These are phyloP conservation scores for Gelatoporia subvermispora DNA, from an alignment of 768 basidiomycete species.

Conservation along the genomic window DNA sequence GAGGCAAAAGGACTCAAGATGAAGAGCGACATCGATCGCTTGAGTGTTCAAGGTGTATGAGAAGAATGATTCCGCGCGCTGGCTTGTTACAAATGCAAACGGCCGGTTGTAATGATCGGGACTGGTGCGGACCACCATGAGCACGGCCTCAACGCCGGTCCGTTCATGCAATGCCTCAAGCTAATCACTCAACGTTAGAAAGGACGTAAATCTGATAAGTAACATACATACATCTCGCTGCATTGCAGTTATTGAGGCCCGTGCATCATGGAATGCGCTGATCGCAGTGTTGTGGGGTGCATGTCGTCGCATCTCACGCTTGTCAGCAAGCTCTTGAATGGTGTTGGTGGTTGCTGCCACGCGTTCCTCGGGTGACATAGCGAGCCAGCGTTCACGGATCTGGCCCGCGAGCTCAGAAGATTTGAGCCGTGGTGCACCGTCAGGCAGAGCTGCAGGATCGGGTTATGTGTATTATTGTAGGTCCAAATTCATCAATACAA, in stretches of 20 bases:
- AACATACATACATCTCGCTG: constrained; percentile 1
- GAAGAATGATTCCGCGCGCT: background rate
- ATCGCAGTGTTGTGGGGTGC: constrained; percentile 3
- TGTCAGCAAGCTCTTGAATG: background rate
- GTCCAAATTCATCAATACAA: background rate
- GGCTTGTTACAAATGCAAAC: background rate
- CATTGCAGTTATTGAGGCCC: background rate
- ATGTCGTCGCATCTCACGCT: background rate
- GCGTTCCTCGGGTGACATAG: background rate
- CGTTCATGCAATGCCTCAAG: constrained; percentile 1
- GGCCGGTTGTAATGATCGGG: background rate
- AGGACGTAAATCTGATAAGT: background rate
- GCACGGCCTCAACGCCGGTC: constrained; percentile 1
- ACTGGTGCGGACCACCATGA: background rate
- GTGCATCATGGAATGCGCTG: constrained; percentile 8
- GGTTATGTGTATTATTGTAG: background rate
- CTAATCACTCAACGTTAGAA: background rate
- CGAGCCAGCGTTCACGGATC: background rate
- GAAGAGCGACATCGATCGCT: background rate
- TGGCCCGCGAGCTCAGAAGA: background rate
- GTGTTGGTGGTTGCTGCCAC: background rate
- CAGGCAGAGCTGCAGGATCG: background rate
- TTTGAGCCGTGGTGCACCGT: background rate
- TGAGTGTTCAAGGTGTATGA: background rate
- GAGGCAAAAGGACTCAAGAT: background rate